Evolutionary conservation across 1,284 basidiomycete species (phyloP), one percentile per base, ranked within the genome.

Genomic region (Puccinia triticina): DNA sequence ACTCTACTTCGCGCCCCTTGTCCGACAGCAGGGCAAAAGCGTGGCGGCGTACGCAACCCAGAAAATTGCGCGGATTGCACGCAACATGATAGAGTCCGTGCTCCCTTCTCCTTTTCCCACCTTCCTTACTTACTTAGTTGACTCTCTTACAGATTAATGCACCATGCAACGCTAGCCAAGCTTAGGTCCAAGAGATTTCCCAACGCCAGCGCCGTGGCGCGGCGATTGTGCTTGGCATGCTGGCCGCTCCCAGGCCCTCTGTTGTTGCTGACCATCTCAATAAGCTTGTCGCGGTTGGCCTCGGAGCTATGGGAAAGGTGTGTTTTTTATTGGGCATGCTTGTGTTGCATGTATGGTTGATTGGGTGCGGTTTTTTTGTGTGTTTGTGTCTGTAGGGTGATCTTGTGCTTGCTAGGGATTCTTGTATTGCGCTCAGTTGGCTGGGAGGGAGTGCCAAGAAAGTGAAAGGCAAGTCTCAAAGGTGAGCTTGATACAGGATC

Each of bases 361-460:
- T n/a, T n/a, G n/a, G n/a, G n/a, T n/a, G n/a, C n/a, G n/a, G n/a
- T 43, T 32, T n/a, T n/a, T n/a, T n/a, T n/a, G n/a, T n/a, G n/a
- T n/a, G n/a, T 37, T 78, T 78, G 32, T 69, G 14, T 8, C 12
- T 43, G 18, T 55, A 75, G 79, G 53, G 90, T 18, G 97, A 99
- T 87, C 89, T 97, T 16, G 93, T 92, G 0, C 90, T 99, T 23
- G 95, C 96, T 0, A 91, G 94, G 77, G 98, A 98, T 86, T 97
- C 95, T 0, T 98, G 94, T 85, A 91, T 98, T 69, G 95, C 96
- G 0, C 88, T 99, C 46, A 94, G 96, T 85, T 91, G 96, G 0
- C 89, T 99, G 23, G 94, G 94, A 72, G 97, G 97, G 0, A 97
- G 94, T 85, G 93, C 92, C 46, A 99, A 98, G 89, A 99, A 98